A percentile compares a stretch with the other conserved stretches of the same genome.
phyloP scores from a whole-genome alignment of 805 yeast genomes.

The Naumovozyma baii region DNA sequence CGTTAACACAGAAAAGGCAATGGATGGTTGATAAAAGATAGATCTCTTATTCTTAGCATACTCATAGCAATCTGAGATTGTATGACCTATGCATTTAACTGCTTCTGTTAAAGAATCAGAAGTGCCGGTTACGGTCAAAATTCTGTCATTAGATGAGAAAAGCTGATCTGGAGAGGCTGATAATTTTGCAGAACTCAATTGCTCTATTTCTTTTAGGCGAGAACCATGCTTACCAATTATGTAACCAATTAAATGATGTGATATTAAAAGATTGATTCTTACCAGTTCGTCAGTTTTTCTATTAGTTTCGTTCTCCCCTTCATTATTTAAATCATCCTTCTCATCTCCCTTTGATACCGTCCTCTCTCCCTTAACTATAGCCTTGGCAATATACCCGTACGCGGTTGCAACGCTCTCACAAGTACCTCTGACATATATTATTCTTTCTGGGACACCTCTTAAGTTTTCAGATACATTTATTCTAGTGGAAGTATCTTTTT shows the following conservation, averaged over 20 bases:
- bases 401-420: conserved; percentile 76
- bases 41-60: conserved; percentile 39
- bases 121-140: conserved; percentile 62
- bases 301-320: conserved; percentile 32
- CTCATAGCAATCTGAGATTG: conserved; percentile 47
- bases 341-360: neutral
- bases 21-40: conserved; percentile 27
- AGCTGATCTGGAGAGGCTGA: conserved; percentile 64
- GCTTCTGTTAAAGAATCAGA: conserved; percentile 86
- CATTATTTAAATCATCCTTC: conserved; percentile 38
- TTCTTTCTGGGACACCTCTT: conserved; percentile 63
- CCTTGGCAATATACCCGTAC: conserved; percentile 61
- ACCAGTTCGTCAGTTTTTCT: conserved; percentile 30
- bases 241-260: conserved; percentile 72
- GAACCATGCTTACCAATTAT: conserved; percentile 72
- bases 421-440: conserved; percentile 62
- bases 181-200: conserved; percentile 65
- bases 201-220: conserved; percentile 72
- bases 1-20: conserved; percentile 20
- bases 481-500: conserved; percentile 53
- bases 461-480: conserved; percentile 66
- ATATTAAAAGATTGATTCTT: conserved; percentile 53
- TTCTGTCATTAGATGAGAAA: conserved; percentile 70
- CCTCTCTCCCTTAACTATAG: conserved; percentile 30
- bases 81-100: conserved; percentile 60